These are phyloP conservation scores for Trichophyton schoenleinii DNA, from an alignment of 2,329 filamentous ascomycete genomes.

Conservation along the genomic window DNA sequence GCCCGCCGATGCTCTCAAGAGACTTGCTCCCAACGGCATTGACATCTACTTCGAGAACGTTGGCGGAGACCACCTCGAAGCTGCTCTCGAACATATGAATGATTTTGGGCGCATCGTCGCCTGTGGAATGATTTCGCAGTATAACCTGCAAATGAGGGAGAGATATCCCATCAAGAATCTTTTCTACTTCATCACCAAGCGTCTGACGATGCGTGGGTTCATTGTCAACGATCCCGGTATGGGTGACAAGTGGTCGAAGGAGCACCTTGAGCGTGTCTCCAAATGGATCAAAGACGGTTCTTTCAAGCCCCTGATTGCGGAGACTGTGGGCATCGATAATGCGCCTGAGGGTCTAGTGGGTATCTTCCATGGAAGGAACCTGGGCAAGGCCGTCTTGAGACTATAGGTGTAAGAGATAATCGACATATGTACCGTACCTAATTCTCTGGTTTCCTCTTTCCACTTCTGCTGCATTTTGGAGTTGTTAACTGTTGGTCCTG, in stretches of 20 bases:
- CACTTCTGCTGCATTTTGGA: background rate
- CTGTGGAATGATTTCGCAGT: constrained; percentile 61
- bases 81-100: constrained; percentile 53
- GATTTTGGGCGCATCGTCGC: constrained; percentile 51
- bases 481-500: background rate
- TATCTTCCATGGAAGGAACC: constrained; percentile 66
- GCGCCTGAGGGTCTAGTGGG: constrained; percentile 60
- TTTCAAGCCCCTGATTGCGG: constrained; percentile 56
- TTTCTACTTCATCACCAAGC: constrained; percentile 52
- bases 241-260: constrained; percentile 51
- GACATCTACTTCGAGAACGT: constrained; percentile 80
- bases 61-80: constrained; percentile 61
- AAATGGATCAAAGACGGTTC: constrained; percentile 65
- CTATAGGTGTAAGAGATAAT: constrained; percentile 31
- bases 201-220: constrained; percentile 59
- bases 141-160: constrained; percentile 51
- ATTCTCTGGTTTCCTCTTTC: background rate
- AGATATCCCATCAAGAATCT: constrained; percentile 56
- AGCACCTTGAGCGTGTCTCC: constrained; percentile 64
- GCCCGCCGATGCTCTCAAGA: constrained; percentile 51
- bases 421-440: background rate
- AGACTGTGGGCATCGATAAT: constrained; percentile 67
- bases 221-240: constrained; percentile 55
- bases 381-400: constrained; percentile 74
- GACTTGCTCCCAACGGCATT: constrained; percentile 63